Conservation (phyloP, 1,139 yeast genomes). For the Taiozyma sp. region DNA sequence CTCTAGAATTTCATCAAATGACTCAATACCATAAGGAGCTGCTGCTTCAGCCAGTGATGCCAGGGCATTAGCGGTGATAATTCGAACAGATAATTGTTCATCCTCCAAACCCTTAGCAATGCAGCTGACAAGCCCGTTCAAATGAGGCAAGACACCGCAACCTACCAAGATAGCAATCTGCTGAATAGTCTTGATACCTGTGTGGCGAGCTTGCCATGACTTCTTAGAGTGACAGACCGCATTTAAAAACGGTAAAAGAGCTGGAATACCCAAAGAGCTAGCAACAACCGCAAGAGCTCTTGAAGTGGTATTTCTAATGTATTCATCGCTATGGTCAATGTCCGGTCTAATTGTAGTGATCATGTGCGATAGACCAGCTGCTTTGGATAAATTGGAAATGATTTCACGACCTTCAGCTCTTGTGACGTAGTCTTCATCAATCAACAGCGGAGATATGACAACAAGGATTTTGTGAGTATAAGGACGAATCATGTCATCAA, state of each 20-base stretch:
- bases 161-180: slow-evolving; percentile 72
- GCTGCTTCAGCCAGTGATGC: slow-evolving; percentile 82
- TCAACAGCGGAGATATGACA: slow-evolving; percentile 74
- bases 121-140: slow-evolving; percentile 60
- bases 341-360: slow-evolving; percentile 77
- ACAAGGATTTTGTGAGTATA: slow-evolving; percentile 67
- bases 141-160: slow-evolving; percentile 71
- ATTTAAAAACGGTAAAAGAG: slow-evolving; percentile 70
- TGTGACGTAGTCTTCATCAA: slow-evolving; percentile 73
- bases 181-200: slow-evolving; percentile 77
- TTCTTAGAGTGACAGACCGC: slow-evolving; percentile 81
- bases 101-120: slow-evolving; percentile 62
- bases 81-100: slow-evolving; percentile 63
- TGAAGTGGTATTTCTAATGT: slow-evolving; percentile 72
- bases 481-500: slow-evolving; percentile 67
- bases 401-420: slow-evolving; percentile 80
- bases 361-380: slow-evolving; percentile 81
- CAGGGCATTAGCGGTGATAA: slow-evolving; percentile 66
- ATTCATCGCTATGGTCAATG: slow-evolving; percentile 79
- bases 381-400: slow-evolving; percentile 67
- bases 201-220: slow-evolving; percentile 83
- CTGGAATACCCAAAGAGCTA: slow-evolving; percentile 68
- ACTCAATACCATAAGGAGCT: slow-evolving; percentile 86
- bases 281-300: slow-evolving; percentile 85
- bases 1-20: slow-evolving; percentile 66